Evolutionary conservation across 805 yeast genomes (phyloP).

Genomic region (Sugiyamaella lignohabitans): DNA sequence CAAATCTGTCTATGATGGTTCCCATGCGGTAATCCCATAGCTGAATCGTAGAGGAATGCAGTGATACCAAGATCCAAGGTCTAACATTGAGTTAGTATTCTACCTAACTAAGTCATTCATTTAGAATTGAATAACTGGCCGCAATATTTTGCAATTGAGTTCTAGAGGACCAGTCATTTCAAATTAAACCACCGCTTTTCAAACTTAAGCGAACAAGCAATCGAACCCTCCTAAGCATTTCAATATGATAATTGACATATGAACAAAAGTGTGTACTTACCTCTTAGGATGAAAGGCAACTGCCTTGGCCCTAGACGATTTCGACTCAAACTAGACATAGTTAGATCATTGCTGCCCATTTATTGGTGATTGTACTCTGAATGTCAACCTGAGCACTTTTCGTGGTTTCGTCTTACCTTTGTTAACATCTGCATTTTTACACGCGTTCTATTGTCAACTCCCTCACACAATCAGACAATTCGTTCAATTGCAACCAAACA

Average conservation of each 20-base stretch:
- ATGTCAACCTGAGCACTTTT: background rate
- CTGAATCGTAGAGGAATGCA: slow-evolving; percentile 97
- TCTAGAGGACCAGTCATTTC: background rate
- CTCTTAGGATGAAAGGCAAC: slow-evolving; percentile 93
- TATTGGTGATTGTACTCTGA: background rate
- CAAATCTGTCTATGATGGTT: slow-evolving; percentile 88
- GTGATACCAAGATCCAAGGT: slow-evolving; percentile 94
- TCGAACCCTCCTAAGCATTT: no score
- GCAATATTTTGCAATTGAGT: background rate
- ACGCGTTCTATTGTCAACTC: no score
- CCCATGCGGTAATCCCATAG: slow-evolving; percentile 99
- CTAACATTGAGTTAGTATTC: slow-evolving; percentile 33
- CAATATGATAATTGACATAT: no score
- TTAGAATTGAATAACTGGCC: no score
- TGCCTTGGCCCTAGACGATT: slow-evolving; percentile 95
- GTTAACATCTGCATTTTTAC: slow-evolving; percentile 79
- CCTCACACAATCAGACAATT: no score
- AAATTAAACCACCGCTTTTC: background rate
- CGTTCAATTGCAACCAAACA: no score
- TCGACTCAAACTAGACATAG: slow-evolving; percentile 91
- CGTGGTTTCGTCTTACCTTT: slow-evolving; percentile 40
- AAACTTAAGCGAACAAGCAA: no score
- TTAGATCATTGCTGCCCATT: no score
- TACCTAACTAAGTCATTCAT: background rate
- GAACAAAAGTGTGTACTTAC: no score